Evolutionary conservation across 192 early-diverging fungal genomes (phyloP).

Genomic region (Hyaloraphidium curvatum): DNA sequence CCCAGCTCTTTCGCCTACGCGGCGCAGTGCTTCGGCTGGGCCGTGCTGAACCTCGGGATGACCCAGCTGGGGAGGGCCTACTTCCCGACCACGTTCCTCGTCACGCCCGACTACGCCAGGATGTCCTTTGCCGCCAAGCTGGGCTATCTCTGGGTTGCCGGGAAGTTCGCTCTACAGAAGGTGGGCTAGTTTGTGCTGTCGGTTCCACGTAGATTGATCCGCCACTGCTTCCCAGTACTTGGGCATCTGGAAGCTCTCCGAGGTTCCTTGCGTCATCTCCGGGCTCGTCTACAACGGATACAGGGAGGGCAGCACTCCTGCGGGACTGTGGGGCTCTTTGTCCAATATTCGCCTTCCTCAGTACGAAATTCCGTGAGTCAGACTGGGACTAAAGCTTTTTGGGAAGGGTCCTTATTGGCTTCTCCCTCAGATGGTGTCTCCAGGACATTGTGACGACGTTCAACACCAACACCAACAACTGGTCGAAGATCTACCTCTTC

Average conservation of each 20-base stretch:
- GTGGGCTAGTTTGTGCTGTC: no score
- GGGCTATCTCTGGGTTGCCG: neutral
- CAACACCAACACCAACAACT: constrained; percentile 45
- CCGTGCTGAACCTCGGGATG: constrained; percentile 19
- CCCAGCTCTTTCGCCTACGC: constrained; percentile 5
- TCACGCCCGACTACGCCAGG: neutral
- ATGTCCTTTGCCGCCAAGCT: neutral
- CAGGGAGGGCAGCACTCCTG: neutral
- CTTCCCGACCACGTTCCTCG: neutral
- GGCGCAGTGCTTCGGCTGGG: constrained; percentile 16
- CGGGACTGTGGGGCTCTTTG: neutral
- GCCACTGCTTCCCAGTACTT: constrained; percentile 22
- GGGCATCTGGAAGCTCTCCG: constrained; percentile 37
- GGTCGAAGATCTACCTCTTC: constrained; percentile 40
- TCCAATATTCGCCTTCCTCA: neutral
- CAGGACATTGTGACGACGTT: constrained; percentile 29
- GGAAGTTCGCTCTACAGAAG: neutral
- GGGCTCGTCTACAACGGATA: constrained; percentile 36
- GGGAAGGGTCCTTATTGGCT: no score
- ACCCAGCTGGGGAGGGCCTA: constrained; percentile 14
- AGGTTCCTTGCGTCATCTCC: constrained; percentile 30
- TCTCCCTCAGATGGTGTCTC: no score
- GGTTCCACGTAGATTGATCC: no score
- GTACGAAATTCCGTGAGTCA: neutral
- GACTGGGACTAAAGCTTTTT: no score